Percentiles rank a stretch among this genome's conserved stretches.
phyloP scores from a whole-genome alignment of 2,329 filamentous ascomycete species.

The Calonectria ilicicola region DNA sequence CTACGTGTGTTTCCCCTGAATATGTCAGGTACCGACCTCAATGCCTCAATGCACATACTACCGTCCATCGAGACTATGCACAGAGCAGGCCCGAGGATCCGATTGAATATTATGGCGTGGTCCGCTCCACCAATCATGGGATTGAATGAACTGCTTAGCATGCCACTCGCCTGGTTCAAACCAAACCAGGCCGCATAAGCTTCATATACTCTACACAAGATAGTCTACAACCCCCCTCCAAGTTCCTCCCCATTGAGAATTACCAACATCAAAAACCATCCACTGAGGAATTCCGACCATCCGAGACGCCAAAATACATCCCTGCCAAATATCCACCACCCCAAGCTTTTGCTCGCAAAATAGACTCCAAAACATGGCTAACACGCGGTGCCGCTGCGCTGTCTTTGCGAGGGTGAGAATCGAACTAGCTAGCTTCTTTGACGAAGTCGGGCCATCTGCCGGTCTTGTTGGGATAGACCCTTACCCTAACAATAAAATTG shows the following conservation, averaged over 20 bases:
- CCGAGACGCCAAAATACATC: slow-evolving; percentile 44
- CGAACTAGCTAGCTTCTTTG: slow-evolving; percentile 12
- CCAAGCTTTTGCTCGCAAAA: slow-evolving; percentile 44
- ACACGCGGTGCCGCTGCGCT: slow-evolving; percentile 23
- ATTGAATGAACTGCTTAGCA: slow-evolving; percentile 9
- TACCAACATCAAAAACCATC: slow-evolving; percentile 39
- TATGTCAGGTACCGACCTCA: slow-evolving; percentile 1
- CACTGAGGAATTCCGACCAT: slow-evolving; percentile 40
- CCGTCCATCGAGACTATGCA: neutral
- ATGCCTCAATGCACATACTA: neutral
- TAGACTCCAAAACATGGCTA: slow-evolving; percentile 37
- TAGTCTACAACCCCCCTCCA: slow-evolving; percentile 30
- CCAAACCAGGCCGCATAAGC: slow-evolving; percentile 8
- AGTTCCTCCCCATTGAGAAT: slow-evolving; percentile 29
- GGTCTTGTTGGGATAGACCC: slow-evolving; percentile 7
- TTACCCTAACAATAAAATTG: slow-evolving; percentile 25
- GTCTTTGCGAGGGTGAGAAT: slow-evolving; percentile 16
- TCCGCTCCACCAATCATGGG: slow-evolving; percentile 9
- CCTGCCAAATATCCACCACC: slow-evolving; percentile 37
- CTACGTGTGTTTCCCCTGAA: neutral
- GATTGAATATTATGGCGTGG: neutral
- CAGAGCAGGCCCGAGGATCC: slow-evolving; percentile 19
- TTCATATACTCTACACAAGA: slow-evolving; percentile 32
- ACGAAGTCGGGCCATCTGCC: neutral
- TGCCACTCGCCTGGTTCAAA: neutral